Percentiles rank a stretch among this genome's conserved stretches.
These are phyloP conservation scores for Penicillium samsonianum DNA, from an alignment of 495 filamentous ascomycete species.

Conservation along the genomic window DNA sequence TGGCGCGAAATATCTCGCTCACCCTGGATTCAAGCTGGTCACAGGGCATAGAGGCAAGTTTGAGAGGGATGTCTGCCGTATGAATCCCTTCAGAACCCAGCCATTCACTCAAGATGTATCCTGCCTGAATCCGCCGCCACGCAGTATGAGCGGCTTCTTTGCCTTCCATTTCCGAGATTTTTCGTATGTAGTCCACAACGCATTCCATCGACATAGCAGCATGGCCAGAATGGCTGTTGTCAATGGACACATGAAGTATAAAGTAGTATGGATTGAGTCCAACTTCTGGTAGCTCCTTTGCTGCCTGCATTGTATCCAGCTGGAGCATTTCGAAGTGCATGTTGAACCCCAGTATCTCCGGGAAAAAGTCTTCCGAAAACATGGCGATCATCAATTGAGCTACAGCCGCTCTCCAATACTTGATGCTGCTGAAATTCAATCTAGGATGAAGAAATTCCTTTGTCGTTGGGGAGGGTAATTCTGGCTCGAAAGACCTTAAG, in stretches of 20 bases:
- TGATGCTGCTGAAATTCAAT: slow-evolving; percentile 32
- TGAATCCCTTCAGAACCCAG: neutral
- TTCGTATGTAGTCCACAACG: slow-evolving; percentile 40
- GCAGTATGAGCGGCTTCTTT: slow-evolving; percentile 28
- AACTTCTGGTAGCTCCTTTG: slow-evolving; percentile 47
- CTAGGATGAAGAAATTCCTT: slow-evolving; percentile 37
- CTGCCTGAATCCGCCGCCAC: slow-evolving; percentile 51
- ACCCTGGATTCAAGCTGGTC: slow-evolving; percentile 12
- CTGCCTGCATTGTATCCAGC: slow-evolving; percentile 41
- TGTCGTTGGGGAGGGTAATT: slow-evolving; percentile 27
- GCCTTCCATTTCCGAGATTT: slow-evolving; percentile 26
- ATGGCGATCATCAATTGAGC: slow-evolving; percentile 50
- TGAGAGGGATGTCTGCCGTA: neutral
- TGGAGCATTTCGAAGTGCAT: slow-evolving; percentile 49
- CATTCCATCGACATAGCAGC: slow-evolving; percentile 46
- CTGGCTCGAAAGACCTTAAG: slow-evolving; percentile 32
- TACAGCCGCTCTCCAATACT: slow-evolving; percentile 47
- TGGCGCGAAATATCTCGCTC: neutral
- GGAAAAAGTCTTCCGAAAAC: slow-evolving; percentile 50
- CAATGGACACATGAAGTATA: slow-evolving; percentile 52
- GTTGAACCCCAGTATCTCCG: slow-evolving; percentile 55
- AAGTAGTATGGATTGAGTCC: slow-evolving; percentile 50
- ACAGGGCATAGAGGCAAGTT: neutral
- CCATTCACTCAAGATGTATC: slow-evolving; percentile 42
- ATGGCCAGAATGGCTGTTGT: slow-evolving; percentile 52